A percentile compares a stretch with the other conserved stretches of the same genome.
These are phyloP conservation scores for Sambucus nigra DNA, from an alignment of 129 eudicot species.

Conservation along the genomic window DNA sequence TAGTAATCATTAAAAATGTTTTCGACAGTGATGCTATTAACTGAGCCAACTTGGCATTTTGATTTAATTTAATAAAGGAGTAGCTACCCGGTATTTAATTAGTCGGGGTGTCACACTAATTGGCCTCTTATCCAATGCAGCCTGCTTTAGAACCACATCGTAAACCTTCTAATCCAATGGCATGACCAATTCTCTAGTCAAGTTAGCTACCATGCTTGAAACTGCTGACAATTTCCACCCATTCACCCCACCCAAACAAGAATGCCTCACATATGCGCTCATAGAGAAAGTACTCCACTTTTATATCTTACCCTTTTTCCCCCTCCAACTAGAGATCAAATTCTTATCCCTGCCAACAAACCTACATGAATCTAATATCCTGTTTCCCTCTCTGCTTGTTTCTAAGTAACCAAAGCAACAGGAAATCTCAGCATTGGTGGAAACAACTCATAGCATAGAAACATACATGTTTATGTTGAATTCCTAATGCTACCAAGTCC, in stretches of 20 bases:
- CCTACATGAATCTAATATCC: conserved; percentile 21
- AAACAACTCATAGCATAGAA: conserved; percentile 64
- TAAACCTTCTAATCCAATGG: conserved; percentile 91
- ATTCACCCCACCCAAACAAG: conserved; percentile 30
- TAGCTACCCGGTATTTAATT: no score
- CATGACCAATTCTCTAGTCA: conserved; percentile 54
- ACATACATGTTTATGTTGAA: conserved; percentile 86
- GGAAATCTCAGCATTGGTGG: conserved; percentile 56
- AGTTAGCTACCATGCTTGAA: conserved; percentile 66
- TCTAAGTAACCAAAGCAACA: conserved; percentile 46
- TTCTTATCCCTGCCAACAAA: conserved; percentile 12
- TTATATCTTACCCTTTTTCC: conserved; percentile 33
- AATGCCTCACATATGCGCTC: conserved; percentile 20
- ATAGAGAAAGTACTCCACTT: conserved; percentile 25
- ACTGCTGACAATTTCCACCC: conserved; percentile 24
- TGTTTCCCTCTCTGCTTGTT: conserved; percentile 23
- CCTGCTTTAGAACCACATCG: conserved; percentile 90
- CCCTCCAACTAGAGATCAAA: conserved; percentile 20
- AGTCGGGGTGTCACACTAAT: no score
- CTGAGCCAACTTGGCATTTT: no score
- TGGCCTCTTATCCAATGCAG: conserved; percentile 74
- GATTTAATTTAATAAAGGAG: no score
- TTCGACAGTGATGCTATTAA: no score
- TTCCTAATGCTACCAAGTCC: conserved; percentile 4
- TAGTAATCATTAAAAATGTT: no score